phyloP scores from a whole-genome alignment of 2,329 filamentous ascomycete species.

The Microsporum canis region DNA sequence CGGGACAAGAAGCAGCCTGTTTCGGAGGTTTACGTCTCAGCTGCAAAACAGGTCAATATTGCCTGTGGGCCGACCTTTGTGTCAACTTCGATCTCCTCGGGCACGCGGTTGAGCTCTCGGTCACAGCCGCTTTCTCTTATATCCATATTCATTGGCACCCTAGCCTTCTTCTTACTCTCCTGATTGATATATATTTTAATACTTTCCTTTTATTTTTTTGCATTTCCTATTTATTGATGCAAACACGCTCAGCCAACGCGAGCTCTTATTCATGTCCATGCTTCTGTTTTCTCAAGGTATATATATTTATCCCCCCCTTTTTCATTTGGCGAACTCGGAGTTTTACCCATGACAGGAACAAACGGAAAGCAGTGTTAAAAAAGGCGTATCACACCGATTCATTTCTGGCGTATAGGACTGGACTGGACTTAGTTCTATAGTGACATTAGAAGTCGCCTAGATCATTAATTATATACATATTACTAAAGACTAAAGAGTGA shows the following conservation, averaged over 20 bases:
- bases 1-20: slow-evolving; percentile 56
- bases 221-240: background rate
- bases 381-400: background rate
- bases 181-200: background rate
- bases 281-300: background rate
- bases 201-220: background rate
- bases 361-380: background rate
- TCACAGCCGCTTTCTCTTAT: background rate
- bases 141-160: background rate
- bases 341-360: background rate
- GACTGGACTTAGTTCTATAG: background rate
- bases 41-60: slow-evolving; percentile 62
- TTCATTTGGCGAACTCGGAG: background rate
- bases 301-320: background rate
- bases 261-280: background rate
- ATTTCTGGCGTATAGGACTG: background rate
- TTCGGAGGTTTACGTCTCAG: slow-evolving; percentile 54
- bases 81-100: background rate
- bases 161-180: background rate
- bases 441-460: no score
- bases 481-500: no score
- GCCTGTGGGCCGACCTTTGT: slow-evolving; percentile 47
- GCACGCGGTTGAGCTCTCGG: background rate
- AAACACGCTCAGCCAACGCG: background rate
- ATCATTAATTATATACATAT: no score